These are phyloP conservation scores for Pichia sp. DNA, from an alignment of 1,139 yeast genomes.

Conservation along the genomic window DNA sequence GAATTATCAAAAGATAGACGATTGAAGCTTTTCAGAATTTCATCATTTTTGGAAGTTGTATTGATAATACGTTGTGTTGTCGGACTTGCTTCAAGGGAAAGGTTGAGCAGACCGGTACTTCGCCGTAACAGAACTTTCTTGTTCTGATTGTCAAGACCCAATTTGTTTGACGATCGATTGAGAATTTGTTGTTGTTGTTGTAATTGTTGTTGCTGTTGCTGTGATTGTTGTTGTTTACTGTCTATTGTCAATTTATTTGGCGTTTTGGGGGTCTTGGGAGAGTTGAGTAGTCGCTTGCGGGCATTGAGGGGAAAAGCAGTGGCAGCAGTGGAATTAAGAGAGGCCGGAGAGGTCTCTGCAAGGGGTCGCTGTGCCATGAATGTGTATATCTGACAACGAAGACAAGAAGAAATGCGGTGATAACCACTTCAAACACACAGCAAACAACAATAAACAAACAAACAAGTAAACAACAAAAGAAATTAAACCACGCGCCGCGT, in stretches of 20 bases:
- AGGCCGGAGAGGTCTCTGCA: conserved; percentile 16
- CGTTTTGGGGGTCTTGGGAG: conserved; percentile 26
- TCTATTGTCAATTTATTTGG: background rate
- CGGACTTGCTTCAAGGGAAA: conserved; percentile 31
- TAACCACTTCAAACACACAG: background rate
- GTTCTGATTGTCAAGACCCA: background rate
- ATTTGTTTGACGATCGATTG: background rate
- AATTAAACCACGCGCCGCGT: conserved; percentile 3
- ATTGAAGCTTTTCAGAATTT: conserved; percentile 27
- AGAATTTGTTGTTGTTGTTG: background rate
- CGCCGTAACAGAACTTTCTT: conserved; percentile 30
- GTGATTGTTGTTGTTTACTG: background rate
- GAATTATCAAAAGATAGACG: conserved; percentile 26
- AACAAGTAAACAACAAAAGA: background rate
- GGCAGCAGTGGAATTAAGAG: conserved; percentile 14
- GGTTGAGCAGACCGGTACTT: conserved; percentile 34
- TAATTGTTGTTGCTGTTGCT: background rate
- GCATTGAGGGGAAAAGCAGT: conserved; percentile 26
- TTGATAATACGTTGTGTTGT: conserved; percentile 15
- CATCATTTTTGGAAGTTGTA: conserved; percentile 20
- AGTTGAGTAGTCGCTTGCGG: conserved; percentile 24
- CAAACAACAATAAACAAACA: background rate
- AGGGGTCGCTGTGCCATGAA: background rate
- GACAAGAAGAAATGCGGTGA: background rate
- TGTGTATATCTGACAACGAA: background rate